phyloP scores from a whole-genome alignment of 129 eudicot species.

The Chrysanthemum lavandulifolium region DNA sequence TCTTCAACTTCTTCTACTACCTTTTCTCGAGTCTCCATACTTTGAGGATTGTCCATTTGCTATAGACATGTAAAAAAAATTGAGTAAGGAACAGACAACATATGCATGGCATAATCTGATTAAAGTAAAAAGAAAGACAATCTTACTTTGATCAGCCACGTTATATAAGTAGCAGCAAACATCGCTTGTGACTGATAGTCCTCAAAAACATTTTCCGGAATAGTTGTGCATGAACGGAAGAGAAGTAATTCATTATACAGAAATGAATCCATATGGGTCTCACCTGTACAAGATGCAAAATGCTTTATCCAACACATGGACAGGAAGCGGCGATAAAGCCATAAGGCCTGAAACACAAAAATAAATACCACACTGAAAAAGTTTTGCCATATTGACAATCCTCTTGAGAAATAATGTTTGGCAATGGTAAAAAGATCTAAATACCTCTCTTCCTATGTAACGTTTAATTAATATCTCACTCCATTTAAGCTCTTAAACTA shows the following conservation, averaged over 20 bases:
- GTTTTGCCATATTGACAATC: background rate
- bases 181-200: slow-evolving; percentile 75
- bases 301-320: slow-evolving; percentile 64
- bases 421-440: background rate
- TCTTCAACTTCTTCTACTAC: slow-evolving; percentile 36
- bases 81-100: background rate
- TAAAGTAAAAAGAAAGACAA: background rate
- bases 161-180: slow-evolving; percentile 65
- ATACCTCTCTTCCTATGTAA: slow-evolving; percentile 85
- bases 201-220: slow-evolving; percentile 61
- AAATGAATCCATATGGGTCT: slow-evolving; percentile 31
- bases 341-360: slow-evolving; percentile 54
- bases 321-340: slow-evolving; percentile 93
- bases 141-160: slow-evolving; percentile 74
- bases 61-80: slow-evolving; percentile 17
- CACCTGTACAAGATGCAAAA: slow-evolving; percentile 31
- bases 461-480: slow-evolving; percentile 55
- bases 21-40: slow-evolving; percentile 35
- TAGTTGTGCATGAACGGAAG: slow-evolving; percentile 45
- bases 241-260: slow-evolving; percentile 54
- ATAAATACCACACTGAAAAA: slow-evolving; percentile 8
- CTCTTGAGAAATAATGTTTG: background rate
- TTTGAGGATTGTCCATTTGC: slow-evolving; percentile 47
- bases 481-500: slow-evolving; percentile 62
- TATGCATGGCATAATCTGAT: background rate